Percentiles rank a stretch among this genome's conserved stretches.
Evolutionary conservation across 345 rosid species (phyloP).

Genomic region (Diplotaxis tenuifolia): DNA sequence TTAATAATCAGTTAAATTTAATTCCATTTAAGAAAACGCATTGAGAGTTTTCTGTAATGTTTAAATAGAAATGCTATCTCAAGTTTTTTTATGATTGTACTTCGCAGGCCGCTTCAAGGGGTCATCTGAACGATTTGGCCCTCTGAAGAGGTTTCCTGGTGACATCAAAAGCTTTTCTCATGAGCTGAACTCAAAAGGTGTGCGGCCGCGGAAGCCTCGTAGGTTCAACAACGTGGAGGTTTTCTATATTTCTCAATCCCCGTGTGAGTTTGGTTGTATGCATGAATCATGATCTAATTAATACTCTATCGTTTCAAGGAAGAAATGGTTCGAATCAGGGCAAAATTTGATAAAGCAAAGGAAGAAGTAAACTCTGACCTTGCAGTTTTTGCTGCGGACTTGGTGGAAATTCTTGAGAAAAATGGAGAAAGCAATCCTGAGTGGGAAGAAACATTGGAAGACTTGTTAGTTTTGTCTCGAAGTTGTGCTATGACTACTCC

Average conservation of each 20-base stretch:
- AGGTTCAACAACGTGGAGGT: slow-evolving; percentile 88
- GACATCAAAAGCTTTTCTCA: slow-evolving; percentile 99
- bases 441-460: slow-evolving; percentile 97
- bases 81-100: slow-evolving; percentile 33
- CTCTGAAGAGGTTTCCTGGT: slow-evolving; percentile 81
- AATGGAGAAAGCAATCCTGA: slow-evolving; percentile 96
- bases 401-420: slow-evolving; percentile 92
- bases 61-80: too few species aligned
- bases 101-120: slow-evolving; percentile 44
- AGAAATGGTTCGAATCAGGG: slow-evolving; percentile 70
- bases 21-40: not conserved
- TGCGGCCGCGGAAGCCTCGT: slow-evolving; percentile 90
- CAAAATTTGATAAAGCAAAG: slow-evolving; percentile 95
- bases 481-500: slow-evolving; percentile 91
- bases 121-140: slow-evolving; percentile 35
- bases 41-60: slow-evolving; percentile 11
- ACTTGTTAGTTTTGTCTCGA: slow-evolving; percentile 89
- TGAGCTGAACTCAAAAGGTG: slow-evolving; percentile 97
- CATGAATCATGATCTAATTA: too few species aligned
- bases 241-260: slow-evolving; percentile 8
- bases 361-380: slow-evolving; percentile 99
- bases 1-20: not conserved
- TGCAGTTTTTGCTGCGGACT: slow-evolving; percentile 93
- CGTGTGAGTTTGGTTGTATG: slow-evolving; percentile 7
- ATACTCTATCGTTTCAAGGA: slow-evolving; percentile 56